These are phyloP conservation scores for Paracoccidioides brasiliensis DNA, from an alignment of 2,329 filamentous ascomycete species.

Conservation along the genomic window DNA sequence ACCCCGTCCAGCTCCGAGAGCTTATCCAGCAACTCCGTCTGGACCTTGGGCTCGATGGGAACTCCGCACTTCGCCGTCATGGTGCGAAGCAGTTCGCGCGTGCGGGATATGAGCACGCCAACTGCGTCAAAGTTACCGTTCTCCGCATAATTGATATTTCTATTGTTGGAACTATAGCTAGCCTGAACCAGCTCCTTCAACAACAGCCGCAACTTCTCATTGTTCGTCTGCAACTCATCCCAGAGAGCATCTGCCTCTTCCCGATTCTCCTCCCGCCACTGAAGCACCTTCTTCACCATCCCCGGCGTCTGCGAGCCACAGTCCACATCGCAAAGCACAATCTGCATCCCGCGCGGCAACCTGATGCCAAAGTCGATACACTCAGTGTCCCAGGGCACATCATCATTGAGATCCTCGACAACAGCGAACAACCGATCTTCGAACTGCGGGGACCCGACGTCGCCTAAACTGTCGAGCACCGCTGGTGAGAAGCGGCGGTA, in stretches of 20 bases:
- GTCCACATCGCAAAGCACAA: conserved; percentile 93
- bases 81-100: conserved; percentile 51
- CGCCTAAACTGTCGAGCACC: conserved; percentile 54
- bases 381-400: conserved; percentile 62
- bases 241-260: conserved; percentile 58
- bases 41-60: conserved; percentile 76
- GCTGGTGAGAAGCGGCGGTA: conserved; percentile 87
- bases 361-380: conserved; percentile 56
- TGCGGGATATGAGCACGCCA: conserved; percentile 38
- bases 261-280: conserved; percentile 58
- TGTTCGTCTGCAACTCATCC: conserved; percentile 59
- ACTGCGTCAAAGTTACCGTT: conserved; percentile 39
- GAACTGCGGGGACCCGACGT: conserved; percentile 55
- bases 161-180: background rate
- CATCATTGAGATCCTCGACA: conserved; percentile 46
- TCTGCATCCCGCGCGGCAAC: conserved; percentile 58
- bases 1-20: conserved; percentile 61
- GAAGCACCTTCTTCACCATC: conserved; percentile 87
- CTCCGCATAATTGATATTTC: conserved; percentile 23
- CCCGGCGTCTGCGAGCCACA: conserved; percentile 85
- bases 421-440: conserved; percentile 48
- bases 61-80: conserved; percentile 66
- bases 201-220: conserved; percentile 55
- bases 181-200: conserved; percentile 41
- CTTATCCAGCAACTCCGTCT: conserved; percentile 73